phyloP scores from a whole-genome alignment of 2,329 filamentous ascomycete species.

The Scedosporium dehoogii region DNA sequence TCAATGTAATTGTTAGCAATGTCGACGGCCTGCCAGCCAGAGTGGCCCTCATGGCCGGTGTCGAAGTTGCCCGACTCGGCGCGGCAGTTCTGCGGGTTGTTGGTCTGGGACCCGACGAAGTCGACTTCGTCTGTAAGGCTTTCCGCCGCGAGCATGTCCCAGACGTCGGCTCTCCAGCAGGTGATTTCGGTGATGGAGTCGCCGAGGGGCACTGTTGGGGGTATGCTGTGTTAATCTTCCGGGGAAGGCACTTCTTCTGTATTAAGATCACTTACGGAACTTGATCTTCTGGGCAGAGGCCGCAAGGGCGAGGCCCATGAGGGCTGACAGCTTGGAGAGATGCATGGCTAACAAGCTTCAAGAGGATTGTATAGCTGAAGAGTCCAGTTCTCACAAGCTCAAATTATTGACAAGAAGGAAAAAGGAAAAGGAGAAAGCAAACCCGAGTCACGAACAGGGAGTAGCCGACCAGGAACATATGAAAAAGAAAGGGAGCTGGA shows the following conservation, averaged over 20 bases:
- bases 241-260: too few relatives aligned
- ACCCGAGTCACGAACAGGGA: too few relatives aligned
- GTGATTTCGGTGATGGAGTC: slow-evolving; percentile 35
- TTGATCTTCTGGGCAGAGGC: slow-evolving; percentile 3
- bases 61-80: slow-evolving; percentile 22
- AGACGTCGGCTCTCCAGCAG: slow-evolving; percentile 31
- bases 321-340: slow-evolving; percentile 1
- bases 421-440: too few relatives aligned
- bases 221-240: not conserved
- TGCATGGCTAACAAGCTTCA: not conserved
- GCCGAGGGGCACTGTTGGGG: slow-evolving; percentile 20
- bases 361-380: not conserved
- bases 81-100: slow-evolving; percentile 27
- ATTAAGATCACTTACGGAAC: not conserved
- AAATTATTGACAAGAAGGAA: too few relatives aligned
- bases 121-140: slow-evolving; percentile 23
- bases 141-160: slow-evolving; percentile 25
- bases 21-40: slow-evolving; percentile 26
- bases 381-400: too few relatives aligned
- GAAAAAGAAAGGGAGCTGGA: too few relatives aligned
- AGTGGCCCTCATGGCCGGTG: slow-evolving; percentile 30
- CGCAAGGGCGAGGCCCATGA: slow-evolving; percentile 2
- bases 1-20: slow-evolving; percentile 27
- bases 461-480: too few relatives aligned
- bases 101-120: slow-evolving; percentile 30